Evolutionary conservation across 305 asterid species (phyloP).

Genomic region (Galium porrigens): DNA sequence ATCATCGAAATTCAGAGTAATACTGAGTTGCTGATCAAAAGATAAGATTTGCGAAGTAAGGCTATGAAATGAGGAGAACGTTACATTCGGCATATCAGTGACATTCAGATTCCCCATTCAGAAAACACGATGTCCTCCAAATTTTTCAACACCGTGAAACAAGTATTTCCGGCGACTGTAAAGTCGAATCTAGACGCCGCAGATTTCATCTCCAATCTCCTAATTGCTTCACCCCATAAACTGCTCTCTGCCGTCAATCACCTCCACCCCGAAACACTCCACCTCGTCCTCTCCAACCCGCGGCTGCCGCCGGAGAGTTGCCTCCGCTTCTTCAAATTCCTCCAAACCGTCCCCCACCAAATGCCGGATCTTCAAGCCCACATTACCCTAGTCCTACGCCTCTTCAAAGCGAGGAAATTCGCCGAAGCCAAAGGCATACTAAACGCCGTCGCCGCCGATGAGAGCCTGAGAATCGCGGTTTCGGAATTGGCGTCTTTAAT

Average conservation of each 20-base stretch:
- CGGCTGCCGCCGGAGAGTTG: conserved; percentile 30
- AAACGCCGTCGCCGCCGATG: conserved; percentile 35
- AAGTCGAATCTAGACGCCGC: conserved; percentile 37
- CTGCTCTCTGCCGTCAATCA: conserved; percentile 29
- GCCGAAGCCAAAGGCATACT: conserved; percentile 43
- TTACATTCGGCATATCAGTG: not conserved
- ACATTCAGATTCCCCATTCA: not conserved
- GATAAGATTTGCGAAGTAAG: too few species aligned
- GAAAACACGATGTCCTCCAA: conserved; percentile 34
- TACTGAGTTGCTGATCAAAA: not conserved
- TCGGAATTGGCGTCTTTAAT: conserved; percentile 32
- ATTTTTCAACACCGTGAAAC: conserved; percentile 29
- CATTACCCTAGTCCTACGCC: conserved; percentile 30
- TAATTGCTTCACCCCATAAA: conserved; percentile 23
- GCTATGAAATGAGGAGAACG: not conserved
- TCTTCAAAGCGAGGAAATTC: conserved; percentile 37
- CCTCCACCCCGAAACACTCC: conserved; percentile 31
- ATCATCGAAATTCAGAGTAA: not conserved
- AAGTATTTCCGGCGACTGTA: conserved; percentile 22
- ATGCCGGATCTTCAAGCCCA: conserved; percentile 46
- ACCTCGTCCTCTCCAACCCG: conserved; percentile 49
- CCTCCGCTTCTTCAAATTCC: conserved; percentile 43
- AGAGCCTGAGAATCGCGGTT: conserved; percentile 25
- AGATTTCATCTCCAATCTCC: conserved; percentile 35
- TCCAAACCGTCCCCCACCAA: conserved; percentile 21